A percentile compares a stretch with the other conserved stretches of the same genome.
Evolutionary conservation across 169 alveolate species (phyloP).

Genomic region (Toxoplasma gondii): DNA sequence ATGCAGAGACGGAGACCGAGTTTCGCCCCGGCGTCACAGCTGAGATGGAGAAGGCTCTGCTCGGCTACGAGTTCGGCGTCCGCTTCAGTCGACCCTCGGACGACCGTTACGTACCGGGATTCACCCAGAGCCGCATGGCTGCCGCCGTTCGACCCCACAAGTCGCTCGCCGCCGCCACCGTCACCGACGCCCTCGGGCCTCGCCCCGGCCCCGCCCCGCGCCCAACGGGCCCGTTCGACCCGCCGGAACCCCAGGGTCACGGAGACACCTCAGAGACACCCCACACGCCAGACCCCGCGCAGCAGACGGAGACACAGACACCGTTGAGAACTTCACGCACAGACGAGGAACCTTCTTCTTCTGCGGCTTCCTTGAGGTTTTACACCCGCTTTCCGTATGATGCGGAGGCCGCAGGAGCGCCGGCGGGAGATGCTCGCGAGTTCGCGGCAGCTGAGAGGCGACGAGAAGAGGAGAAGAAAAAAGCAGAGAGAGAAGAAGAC

Average conservation of each 20-base stretch:
- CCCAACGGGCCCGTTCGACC: not conserved
- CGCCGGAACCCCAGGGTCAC: not conserved
- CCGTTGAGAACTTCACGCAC: not conserved
- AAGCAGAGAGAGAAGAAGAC: not conserved
- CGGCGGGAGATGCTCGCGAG: not conserved
- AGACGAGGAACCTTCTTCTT: not conserved
- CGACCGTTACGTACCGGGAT: slow-evolving; percentile 8
- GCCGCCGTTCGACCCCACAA: slow-evolving; percentile 11
- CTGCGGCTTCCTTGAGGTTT: not conserved
- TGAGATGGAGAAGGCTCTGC: slow-evolving; percentile 10
- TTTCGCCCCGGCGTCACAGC: not conserved
- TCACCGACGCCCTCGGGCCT: slow-evolving; percentile 37
- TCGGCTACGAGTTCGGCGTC: slow-evolving; percentile 39
- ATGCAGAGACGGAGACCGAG: no score
- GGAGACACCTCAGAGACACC: not conserved
- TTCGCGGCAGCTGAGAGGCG: not conserved
- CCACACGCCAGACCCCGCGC: not conserved
- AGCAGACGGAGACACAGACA: no score
- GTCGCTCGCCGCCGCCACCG: not conserved
- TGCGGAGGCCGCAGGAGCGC: slow-evolving; percentile 23
- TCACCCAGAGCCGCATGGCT: slow-evolving; percentile 23
- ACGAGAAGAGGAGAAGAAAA: not conserved
- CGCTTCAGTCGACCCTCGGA: slow-evolving; percentile 30
- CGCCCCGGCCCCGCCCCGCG: not conserved
- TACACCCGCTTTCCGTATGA: not conserved